These are phyloP conservation scores for Cladosporium sp. DNA, from an alignment of 2,329 filamentous ascomycete genomes.

Conservation along the genomic window DNA sequence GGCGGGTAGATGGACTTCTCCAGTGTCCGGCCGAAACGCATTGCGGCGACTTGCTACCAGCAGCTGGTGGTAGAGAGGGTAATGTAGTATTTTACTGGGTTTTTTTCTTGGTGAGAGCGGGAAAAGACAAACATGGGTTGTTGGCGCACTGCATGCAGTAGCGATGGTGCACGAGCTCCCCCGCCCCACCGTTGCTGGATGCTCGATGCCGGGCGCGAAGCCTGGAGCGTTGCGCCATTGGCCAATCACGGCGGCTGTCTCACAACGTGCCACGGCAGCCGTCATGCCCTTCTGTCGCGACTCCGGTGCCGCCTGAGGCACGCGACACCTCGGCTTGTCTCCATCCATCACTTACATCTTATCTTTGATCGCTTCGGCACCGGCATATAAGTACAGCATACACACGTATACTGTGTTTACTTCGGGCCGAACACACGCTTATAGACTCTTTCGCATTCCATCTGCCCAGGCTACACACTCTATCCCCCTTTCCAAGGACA, in stretches of 20 bases:
- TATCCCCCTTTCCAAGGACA: not conserved
- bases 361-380: not conserved
- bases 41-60: conserved; percentile 33
- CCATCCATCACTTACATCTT: not conserved
- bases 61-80: not conserved
- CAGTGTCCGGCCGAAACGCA: conserved; percentile 92
- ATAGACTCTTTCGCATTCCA: not conserved
- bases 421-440: not conserved
- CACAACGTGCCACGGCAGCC: not conserved
- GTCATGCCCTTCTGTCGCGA: not conserved
- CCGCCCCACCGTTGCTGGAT: not conserved
- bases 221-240: not conserved
- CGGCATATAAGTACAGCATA: not conserved
- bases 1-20: conserved; percentile 71
- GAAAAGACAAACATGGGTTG: conserved; percentile 2
- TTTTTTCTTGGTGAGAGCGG: not conserved
- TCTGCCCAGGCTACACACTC: not conserved
- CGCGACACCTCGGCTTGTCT: not conserved
- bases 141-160: not conserved
- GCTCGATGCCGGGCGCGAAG: not conserved
- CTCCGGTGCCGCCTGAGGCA: not conserved
- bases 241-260: not conserved
- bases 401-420: not conserved
- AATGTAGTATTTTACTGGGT: not conserved
- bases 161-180: not conserved